These are phyloP conservation scores for Penicillium paxilli DNA, from an alignment of 495 filamentous ascomycete species.

Conservation along the genomic window DNA sequence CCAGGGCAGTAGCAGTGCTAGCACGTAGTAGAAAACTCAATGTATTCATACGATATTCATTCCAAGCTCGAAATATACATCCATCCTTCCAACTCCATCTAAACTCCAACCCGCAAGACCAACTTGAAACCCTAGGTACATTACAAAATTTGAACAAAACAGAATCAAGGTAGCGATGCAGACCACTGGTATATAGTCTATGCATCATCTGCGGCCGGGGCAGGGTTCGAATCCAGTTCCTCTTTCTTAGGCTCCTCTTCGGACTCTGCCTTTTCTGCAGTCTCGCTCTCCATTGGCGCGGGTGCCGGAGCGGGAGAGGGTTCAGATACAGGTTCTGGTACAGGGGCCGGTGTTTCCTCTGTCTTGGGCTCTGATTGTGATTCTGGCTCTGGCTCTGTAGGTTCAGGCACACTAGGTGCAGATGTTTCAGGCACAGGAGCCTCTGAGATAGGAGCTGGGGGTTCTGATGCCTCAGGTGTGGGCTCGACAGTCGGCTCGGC, in stretches of 20 bases:
- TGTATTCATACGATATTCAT: background rate
- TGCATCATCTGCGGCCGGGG: slow-evolving; percentile 1
- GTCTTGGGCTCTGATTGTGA: background rate
- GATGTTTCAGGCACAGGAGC: background rate
- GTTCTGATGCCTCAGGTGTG: background rate
- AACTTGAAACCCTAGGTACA: background rate
- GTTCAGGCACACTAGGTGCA: background rate
- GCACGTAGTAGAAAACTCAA: too few species aligned
- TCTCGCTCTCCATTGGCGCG: background rate
- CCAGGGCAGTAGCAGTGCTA: too few species aligned
- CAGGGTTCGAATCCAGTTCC: slow-evolving; percentile 6
- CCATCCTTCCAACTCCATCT: background rate
- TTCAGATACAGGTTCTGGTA: background rate
- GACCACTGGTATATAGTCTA: background rate
- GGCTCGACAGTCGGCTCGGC: background rate
- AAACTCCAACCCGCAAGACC: background rate
- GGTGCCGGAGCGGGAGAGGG: too few species aligned
- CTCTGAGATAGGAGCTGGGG: background rate
- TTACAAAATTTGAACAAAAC: background rate
- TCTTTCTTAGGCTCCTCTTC: slow-evolving; percentile 7
- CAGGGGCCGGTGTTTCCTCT: background rate
- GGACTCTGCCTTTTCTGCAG: background rate
- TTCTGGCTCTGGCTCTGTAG: slow-evolving; percentile 2
- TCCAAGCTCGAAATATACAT: background rate
- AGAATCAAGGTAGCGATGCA: background rate